These are phyloP conservation scores for Sclerotinia spermophila DNA, from an alignment of 2,329 filamentous ascomycete species.

Conservation along the genomic window DNA sequence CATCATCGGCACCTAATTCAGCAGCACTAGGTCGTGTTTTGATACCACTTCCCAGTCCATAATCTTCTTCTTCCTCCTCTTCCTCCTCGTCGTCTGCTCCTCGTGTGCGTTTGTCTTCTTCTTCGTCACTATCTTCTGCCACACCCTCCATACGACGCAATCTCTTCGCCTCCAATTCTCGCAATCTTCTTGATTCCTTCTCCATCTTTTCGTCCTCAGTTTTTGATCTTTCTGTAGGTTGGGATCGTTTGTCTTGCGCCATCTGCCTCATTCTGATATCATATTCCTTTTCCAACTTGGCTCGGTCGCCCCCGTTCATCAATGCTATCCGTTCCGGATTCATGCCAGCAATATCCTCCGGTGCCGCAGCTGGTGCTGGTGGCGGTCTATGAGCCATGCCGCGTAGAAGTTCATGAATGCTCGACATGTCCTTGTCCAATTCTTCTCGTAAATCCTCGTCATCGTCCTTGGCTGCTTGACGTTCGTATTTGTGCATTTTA, in stretches of 20 bases:
- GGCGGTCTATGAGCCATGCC: slow-evolving; percentile 49
- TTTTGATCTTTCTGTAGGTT: slow-evolving; percentile 83
- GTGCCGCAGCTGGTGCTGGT: slow-evolving; percentile 39
- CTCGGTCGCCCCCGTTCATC: slow-evolving; percentile 57
- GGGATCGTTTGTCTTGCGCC: slow-evolving; percentile 77
- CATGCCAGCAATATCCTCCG: slow-evolving; percentile 44
- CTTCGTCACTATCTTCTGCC: slow-evolving; percentile 62
- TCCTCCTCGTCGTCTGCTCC: slow-evolving; percentile 32
- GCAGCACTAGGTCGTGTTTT: slow-evolving; percentile 45
- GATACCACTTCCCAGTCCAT: slow-evolving; percentile 58
- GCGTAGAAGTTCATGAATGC: slow-evolving; percentile 69
- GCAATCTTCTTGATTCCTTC: slow-evolving; percentile 72
- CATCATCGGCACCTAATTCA: slow-evolving; percentile 77
- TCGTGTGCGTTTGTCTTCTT: slow-evolving; percentile 39
- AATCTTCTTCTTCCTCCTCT: slow-evolving; percentile 59
- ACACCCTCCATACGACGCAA: slow-evolving; percentile 85
- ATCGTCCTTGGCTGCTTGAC: slow-evolving; percentile 87
- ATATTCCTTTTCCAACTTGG: slow-evolving; percentile 78
- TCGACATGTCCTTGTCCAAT: slow-evolving; percentile 77
- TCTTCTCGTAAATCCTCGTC: slow-evolving; percentile 83
- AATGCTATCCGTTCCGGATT: slow-evolving; percentile 62
- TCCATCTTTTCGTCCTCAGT: slow-evolving; percentile 81
- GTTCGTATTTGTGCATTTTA: slow-evolving; percentile 90
- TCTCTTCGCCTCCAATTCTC: slow-evolving; percentile 78
- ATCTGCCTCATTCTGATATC: slow-evolving; percentile 79